Base-by-base conservation (phyloP, 2,329 filamentous ascomycete genomes). In the Colletotrichum eleusines region DNA sequence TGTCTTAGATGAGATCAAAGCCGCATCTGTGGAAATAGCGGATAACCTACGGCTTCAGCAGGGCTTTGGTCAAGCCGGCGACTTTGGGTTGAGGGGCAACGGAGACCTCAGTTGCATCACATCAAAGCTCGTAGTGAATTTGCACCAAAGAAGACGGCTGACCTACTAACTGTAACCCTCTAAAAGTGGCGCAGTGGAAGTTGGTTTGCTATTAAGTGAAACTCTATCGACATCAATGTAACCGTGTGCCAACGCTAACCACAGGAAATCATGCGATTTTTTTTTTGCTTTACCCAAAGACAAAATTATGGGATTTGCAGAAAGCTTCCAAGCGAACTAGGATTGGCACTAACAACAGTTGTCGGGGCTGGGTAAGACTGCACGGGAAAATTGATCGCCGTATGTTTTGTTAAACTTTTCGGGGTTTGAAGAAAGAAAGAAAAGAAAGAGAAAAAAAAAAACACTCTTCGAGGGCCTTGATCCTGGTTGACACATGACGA, bases 401-500 rank as follows among this genome's bases (percentile, higher is more conserved):
- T 12, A 20, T 53, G 14, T 53, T 33, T 31, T 51, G 11, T 71
- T 71, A 67, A 67, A 57, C 63, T 71, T 71, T 68, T 63, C 68
- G 68, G 68, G 40, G 16, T 71, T 71, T 71, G 68, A 63, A n/a
- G n/a, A n/a, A n/a, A n/a, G n/a, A n/a, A n/a, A n/a, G n/a, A n/a
- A n/a, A n/a, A n/a, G n/a, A n/a, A n/a, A n/a, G n/a, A n/a, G n/a
- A n/a, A n/a, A n/a, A n/a, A n/a, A n/a, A n/a, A n/a, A 66, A 55
- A 61, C 68, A 71, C 58, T 58, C 64, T 68, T 71, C 38, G 14
- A 64, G 68, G 68, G 64, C 64, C 68, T 71, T 71, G 68, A 71
- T 63, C 58, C n/a, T 54, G 61, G 51, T 38, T 68, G 68, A 68
- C 68, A 71, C 68, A 71, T 71, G 64, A 71, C 28, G 58, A 68